Evolutionary conservation across 2,329 filamentous ascomycete species (phyloP).

Genomic region (Pseudodiploospora longispora): DNA sequence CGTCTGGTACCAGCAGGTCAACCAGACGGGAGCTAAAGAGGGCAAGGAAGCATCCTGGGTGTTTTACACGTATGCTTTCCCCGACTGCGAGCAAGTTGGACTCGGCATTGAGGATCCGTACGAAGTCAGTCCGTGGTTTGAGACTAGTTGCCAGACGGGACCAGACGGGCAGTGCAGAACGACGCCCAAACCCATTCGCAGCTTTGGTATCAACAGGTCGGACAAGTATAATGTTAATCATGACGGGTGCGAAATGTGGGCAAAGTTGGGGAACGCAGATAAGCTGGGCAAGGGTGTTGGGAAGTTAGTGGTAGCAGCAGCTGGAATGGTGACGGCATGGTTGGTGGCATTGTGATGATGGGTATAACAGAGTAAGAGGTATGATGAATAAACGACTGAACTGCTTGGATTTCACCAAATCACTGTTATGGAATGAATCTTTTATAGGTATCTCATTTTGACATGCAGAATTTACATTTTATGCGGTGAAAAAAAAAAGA

Average conservation of each 20-base stretch:
- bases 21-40: neutral
- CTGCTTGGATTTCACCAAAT: too few relatives aligned
- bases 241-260: neutral
- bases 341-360: neutral
- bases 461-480: too few relatives aligned
- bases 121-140: conserved; percentile 5
- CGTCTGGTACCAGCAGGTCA: conserved; percentile 10
- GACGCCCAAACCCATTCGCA: conserved; percentile 11
- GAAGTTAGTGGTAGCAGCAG: neutral
- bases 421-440: too few relatives aligned
- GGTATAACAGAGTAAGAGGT: too few relatives aligned
- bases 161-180: conserved; percentile 5
- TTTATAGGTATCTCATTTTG: too few relatives aligned
- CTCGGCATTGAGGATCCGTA: conserved; percentile 1
- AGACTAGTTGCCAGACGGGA: conserved; percentile 10
- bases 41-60: conserved; percentile 11
- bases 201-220: conserved; percentile 6
- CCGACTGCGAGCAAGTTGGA: conserved; percentile 6
- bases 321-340: neutral
- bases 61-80: conserved; percentile 10
- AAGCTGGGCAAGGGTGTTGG: neutral
- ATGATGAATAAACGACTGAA: too few relatives aligned
- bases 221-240: neutral
- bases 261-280: neutral
- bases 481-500: too few relatives aligned